Conservation (phyloP, 805 yeast genomes). For the Saccharomycopsis fibuligera region DNA sequence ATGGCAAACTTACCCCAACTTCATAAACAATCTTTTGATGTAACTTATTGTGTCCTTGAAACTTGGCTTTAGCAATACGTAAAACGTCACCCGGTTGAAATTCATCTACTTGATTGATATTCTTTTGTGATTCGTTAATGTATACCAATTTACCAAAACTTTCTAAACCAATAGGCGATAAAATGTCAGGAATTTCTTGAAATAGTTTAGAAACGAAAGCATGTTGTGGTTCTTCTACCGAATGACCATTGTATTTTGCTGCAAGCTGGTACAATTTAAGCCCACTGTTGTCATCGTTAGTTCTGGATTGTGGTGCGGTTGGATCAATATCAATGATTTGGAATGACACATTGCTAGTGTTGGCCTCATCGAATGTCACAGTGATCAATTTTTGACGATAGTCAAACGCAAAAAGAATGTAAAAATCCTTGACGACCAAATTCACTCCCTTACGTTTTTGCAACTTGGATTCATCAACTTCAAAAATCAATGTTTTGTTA, state of each 20-base stretch:
- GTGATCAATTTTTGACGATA: conserved; percentile 35
- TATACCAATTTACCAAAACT: conserved; percentile 72
- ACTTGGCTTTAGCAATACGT: conserved; percentile 68
- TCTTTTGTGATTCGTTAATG: conserved; percentile 42
- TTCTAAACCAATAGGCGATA: conserved; percentile 54
- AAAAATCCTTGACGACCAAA: conserved; percentile 7
- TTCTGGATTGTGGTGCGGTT: not conserved
- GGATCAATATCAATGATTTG: conserved; percentile 5
- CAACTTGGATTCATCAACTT: conserved; percentile 31
- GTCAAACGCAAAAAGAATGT: conserved; percentile 3
- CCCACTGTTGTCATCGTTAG: conserved; percentile 41
- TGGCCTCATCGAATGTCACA: conserved; percentile 45
- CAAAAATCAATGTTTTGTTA: conserved; percentile 46
- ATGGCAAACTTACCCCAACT: conserved; percentile 53
- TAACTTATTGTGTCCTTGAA: conserved; percentile 55
- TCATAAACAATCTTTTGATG: conserved; percentile 51
- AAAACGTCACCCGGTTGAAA: conserved; percentile 76
- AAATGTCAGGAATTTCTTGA: conserved; percentile 34
- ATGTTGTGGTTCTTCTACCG: conserved; percentile 6
- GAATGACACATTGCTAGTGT: conserved; percentile 39
- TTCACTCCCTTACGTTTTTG: conserved; percentile 1
- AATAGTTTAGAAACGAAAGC: conserved; percentile 33
- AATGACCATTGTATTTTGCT: conserved; percentile 27
- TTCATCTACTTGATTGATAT: not conserved
- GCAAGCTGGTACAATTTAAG: conserved; percentile 42